Percentiles rank a stretch among this genome's conserved stretches.
These are phyloP conservation scores for Suhomyces emberorum DNA, from an alignment of 805 yeast species.

Conservation along the genomic window DNA sequence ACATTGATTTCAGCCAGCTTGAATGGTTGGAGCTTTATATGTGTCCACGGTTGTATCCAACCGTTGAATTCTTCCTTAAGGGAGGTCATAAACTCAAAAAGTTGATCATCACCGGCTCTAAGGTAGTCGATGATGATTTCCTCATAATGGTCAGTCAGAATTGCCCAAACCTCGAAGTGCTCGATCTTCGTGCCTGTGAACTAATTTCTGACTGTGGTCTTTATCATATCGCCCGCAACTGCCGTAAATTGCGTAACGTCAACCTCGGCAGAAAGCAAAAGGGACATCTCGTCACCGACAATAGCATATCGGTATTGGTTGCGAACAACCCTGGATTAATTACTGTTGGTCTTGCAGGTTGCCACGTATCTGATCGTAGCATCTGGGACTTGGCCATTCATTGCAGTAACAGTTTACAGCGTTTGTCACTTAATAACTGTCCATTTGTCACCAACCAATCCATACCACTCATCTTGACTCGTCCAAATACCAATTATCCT, in stretches of 20 bases:
- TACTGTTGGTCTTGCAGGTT: slow-evolving; percentile 89
- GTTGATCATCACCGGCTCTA: slow-evolving; percentile 70
- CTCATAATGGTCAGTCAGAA: slow-evolving; percentile 48
- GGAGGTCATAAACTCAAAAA: slow-evolving; percentile 30
- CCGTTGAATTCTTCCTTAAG: slow-evolving; percentile 23
- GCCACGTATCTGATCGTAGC: slow-evolving; percentile 70
- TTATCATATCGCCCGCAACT: slow-evolving; percentile 58
- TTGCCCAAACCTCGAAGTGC: slow-evolving; percentile 57
- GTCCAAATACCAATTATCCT: slow-evolving; percentile 41
- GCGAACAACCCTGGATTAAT: slow-evolving; percentile 49
- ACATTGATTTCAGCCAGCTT: slow-evolving; percentile 45
- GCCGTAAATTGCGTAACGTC: slow-evolving; percentile 54
- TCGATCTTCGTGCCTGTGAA: slow-evolving; percentile 86
- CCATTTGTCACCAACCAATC: slow-evolving; percentile 53
- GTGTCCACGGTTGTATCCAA: slow-evolving; percentile 70
- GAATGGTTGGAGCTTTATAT: slow-evolving; percentile 78
- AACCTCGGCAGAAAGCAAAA: slow-evolving; percentile 78
- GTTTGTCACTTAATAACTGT: slow-evolving; percentile 78
- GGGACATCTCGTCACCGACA: slow-evolving; percentile 68
- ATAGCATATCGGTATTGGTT: slow-evolving; percentile 57
- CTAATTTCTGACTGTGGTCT: slow-evolving; percentile 72
- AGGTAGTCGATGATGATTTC: slow-evolving; percentile 56
- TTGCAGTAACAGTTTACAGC: slow-evolving; percentile 47
- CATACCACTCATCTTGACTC: slow-evolving; percentile 45
- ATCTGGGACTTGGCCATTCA: slow-evolving; percentile 74